Conservation (phyloP, 768 basidiomycete species). For the Boletus tylopilopsis region DNA sequence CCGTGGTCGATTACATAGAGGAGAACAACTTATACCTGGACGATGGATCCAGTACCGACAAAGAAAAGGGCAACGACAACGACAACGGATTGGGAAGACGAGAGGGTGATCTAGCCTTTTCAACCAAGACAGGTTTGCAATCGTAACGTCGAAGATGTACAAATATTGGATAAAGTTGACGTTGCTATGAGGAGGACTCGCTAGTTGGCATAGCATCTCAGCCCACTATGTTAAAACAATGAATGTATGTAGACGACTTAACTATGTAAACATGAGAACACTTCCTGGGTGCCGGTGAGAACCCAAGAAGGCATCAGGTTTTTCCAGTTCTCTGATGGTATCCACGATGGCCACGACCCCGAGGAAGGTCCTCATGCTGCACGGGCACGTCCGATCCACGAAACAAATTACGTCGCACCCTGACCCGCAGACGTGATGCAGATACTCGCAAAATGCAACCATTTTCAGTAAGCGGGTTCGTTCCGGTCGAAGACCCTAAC, state of each 20-base stretch:
- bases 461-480: slow-evolving; percentile 72
- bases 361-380: slow-evolving; percentile 44
- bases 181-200: background rate
- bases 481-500: background rate
- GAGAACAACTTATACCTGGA: slow-evolving; percentile 74
- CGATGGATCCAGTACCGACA: slow-evolving; percentile 39
- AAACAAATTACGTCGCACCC: background rate
- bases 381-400: slow-evolving; percentile 33
- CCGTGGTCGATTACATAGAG: slow-evolving; percentile 94
- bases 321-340: background rate
- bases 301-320: background rate
- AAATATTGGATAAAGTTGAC: background rate
- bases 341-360: slow-evolving; percentile 19
- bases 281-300: no score
- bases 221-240: no score
- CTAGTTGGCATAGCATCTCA: background rate
- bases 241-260: background rate
- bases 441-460: slow-evolving; percentile 68
- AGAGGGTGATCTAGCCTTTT: slow-evolving; percentile 17
- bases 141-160: background rate
- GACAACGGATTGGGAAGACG: slow-evolving; percentile 29
- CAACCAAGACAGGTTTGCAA: slow-evolving; percentile 10
- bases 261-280: background rate
- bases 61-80: slow-evolving; percentile 35
- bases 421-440: slow-evolving; percentile 22